Conservation (phyloP, 805 yeast genomes). For the Yamadazyma insecticola region DNA sequence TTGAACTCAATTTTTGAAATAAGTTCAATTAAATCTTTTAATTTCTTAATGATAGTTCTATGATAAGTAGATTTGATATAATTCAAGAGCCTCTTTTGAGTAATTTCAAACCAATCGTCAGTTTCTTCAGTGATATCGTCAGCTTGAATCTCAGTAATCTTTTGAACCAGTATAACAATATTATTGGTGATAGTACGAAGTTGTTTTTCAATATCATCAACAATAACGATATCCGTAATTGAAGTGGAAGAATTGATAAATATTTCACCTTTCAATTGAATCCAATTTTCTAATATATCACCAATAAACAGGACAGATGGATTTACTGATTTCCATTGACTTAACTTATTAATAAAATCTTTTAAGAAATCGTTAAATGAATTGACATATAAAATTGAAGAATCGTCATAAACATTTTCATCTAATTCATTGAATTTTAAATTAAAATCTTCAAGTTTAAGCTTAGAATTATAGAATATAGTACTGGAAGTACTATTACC, state of each 20-base stretch:
- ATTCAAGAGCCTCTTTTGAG: conserved; percentile 42
- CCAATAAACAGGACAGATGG: conserved; percentile 41
- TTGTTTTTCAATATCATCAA: conserved; percentile 40
- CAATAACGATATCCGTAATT: conserved; percentile 9
- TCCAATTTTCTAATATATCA: conserved; percentile 46
- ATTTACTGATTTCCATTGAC: conserved; percentile 29
- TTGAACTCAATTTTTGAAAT: conserved; percentile 36
- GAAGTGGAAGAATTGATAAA: conserved; percentile 22
- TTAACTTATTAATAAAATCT: conserved; percentile 22
- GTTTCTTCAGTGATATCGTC: conserved; percentile 36
- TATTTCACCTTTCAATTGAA: conserved; percentile 17
- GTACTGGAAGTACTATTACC: conserved; percentile 6
- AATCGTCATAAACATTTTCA: conserved; percentile 9
- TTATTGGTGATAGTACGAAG: conserved; percentile 53
- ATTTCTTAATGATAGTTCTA: conserved; percentile 27
- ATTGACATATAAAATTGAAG: conserved; percentile 14
- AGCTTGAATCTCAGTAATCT: conserved; percentile 36
- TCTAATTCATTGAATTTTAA: conserved; percentile 19
- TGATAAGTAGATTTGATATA: conserved; percentile 42
- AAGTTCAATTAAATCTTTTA: conserved; percentile 29
- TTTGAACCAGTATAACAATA: conserved; percentile 66
- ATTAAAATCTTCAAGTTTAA: conserved; percentile 10
- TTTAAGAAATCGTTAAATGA: conserved; percentile 16
- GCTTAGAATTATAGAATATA: conserved; percentile 14
- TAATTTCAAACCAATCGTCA: conserved; percentile 62